These are phyloP conservation scores for Pseudotsuga menziesii DNA, from an alignment of 75 land plant genomes.

Conservation along the genomic window DNA sequence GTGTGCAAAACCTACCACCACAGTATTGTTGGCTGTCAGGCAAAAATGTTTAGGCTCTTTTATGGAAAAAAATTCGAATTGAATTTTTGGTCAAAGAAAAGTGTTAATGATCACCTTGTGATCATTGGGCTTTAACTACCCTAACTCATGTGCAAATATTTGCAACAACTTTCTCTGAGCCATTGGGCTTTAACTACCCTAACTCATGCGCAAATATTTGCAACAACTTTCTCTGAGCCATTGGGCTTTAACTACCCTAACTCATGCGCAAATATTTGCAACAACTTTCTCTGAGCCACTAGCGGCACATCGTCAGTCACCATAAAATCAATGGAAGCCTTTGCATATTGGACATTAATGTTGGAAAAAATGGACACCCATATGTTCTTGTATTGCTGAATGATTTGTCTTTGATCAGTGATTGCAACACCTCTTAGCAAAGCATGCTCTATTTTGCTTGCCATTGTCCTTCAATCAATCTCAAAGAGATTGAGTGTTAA, in stretches of 20 bases:
- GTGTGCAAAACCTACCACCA: too few relatives aligned
- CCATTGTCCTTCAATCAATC: slow-evolving; percentile 14
- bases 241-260: slow-evolving; percentile 71
- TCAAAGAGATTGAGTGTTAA: too few relatives aligned
- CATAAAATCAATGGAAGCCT: slow-evolving; percentile 32
- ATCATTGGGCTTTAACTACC: slow-evolving; percentile 62
- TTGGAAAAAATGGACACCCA: slow-evolving; percentile 74
- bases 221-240: too few relatives aligned
- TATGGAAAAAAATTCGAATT: slow-evolving; percentile 92
- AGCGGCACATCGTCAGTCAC: slow-evolving; percentile 93
- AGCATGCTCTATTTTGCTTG: slow-evolving; percentile 64
- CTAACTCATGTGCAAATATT: too few relatives aligned
- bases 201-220: too few relatives aligned
- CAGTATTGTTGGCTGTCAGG: too few relatives aligned
- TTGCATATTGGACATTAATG: slow-evolving; percentile 47
- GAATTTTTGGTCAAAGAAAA: slow-evolving; percentile 84
- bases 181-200: slow-evolving; percentile 66
- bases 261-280: slow-evolving; percentile 86
- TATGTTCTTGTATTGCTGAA: slow-evolving; percentile 94
- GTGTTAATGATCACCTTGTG: slow-evolving; percentile 90
- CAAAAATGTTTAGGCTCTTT: slow-evolving; percentile 46
- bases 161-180: too few relatives aligned
- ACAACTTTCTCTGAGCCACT: slow-evolving; percentile 80
- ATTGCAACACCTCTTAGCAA: slow-evolving; percentile 71
- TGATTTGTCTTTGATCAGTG: slow-evolving; percentile 84